These are phyloP conservation scores for Aaosphaeria pasadenensis DNA, from an alignment of 2,329 filamentous ascomycete species.

Conservation along the genomic window DNA sequence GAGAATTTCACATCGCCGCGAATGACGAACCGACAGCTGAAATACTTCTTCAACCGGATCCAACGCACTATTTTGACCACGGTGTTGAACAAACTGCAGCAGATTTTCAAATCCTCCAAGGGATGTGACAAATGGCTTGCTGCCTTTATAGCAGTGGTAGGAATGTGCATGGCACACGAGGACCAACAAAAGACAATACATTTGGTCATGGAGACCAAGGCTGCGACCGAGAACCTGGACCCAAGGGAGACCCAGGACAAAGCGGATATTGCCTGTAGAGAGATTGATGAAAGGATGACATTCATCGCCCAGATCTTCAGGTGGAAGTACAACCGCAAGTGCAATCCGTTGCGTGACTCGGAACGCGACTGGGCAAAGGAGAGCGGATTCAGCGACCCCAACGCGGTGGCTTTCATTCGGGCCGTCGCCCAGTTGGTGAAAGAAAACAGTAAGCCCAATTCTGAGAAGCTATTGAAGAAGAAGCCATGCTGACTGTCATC, in stretches of 20 bases:
- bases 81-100: conserved; percentile 47
- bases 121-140: conserved; percentile 46
- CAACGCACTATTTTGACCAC: conserved; percentile 41
- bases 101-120: conserved; percentile 43
- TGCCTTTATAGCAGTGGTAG: conserved; percentile 46
- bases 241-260: conserved; percentile 23
- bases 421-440: conserved; percentile 38
- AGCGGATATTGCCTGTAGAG: conserved; percentile 40
- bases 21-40: conserved; percentile 49
- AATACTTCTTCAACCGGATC: conserved; percentile 48
- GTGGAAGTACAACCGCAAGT: conserved; percentile 47
- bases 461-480: background rate
- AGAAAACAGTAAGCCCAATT: conserved; percentile 39
- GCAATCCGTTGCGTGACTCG: conserved; percentile 36
- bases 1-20: conserved; percentile 39
- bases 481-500: conserved; percentile 24
- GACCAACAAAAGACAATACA: conserved; percentile 47
- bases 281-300: conserved; percentile 44
- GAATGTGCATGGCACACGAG: conserved; percentile 48
- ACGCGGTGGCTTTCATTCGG: conserved; percentile 34
- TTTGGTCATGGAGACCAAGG: conserved; percentile 41
- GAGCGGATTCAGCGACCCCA: conserved; percentile 31
- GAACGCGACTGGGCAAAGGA: conserved; percentile 40
- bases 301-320: conserved; percentile 47
- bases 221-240: conserved; percentile 26